A percentile compares a stretch with the other conserved stretches of the same genome.
These are phyloP conservation scores for Dimargaris cristalligena DNA, from an alignment of 192 early-diverging fungal genomes.

Conservation along the genomic window DNA sequence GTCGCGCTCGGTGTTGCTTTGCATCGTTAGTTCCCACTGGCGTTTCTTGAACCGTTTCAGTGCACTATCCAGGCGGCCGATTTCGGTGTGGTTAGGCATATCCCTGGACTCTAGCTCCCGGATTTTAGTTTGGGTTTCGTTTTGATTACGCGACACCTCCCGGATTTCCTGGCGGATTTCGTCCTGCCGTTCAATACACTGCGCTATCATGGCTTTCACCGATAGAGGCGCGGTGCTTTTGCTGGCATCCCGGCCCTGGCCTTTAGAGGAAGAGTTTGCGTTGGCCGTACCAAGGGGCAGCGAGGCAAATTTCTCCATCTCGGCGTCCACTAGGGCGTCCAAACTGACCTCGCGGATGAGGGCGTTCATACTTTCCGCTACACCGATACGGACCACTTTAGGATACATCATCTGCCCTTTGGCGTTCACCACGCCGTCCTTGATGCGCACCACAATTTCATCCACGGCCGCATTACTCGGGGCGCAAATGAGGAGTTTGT, in stretches of 20 bases:
- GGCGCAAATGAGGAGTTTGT: slow-evolving; percentile 77
- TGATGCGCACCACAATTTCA: slow-evolving; percentile 80
- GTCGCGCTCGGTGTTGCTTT: slow-evolving; percentile 15
- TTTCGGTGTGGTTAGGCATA: slow-evolving; percentile 10
- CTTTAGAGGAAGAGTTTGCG: too few species aligned
- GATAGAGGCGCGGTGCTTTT: slow-evolving; percentile 6
- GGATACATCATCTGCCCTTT: slow-evolving; percentile 40
- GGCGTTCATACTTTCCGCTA: slow-evolving; percentile 47
- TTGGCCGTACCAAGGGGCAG: not conserved
- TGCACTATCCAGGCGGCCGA: slow-evolving; percentile 14
- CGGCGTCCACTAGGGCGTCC: slow-evolving; percentile 43
- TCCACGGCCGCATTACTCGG: slow-evolving; percentile 93
- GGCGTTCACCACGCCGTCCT: slow-evolving; percentile 46
- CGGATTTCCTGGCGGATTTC: not conserved
- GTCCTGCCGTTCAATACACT: not conserved
- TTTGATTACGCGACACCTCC: not conserved
- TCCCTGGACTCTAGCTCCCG: not conserved
- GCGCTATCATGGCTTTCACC: slow-evolving; percentile 4
- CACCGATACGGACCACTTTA: slow-evolving; percentile 72
- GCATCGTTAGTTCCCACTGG: slow-evolving; percentile 11
- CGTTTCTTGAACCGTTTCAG: slow-evolving; percentile 11
- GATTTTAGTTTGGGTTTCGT: not conserved
- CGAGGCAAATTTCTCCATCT: not conserved
- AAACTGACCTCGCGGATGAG: slow-evolving; percentile 55
- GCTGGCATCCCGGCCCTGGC: not conserved